Base-by-base conservation (phyloP, 192 early-diverging fungal genomes). In the Coemansia sp. region DNA sequence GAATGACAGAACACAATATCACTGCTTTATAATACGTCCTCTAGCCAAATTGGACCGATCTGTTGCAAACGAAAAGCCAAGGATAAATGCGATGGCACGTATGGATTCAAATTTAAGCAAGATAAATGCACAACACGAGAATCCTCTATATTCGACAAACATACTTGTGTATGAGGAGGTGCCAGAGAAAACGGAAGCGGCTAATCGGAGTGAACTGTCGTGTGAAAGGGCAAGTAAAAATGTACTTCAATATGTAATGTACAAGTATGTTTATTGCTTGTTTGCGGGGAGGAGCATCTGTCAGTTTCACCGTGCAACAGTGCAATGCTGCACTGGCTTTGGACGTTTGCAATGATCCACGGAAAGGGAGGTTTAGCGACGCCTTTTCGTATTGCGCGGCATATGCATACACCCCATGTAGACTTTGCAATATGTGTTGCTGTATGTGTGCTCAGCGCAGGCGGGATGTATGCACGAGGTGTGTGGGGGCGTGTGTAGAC, bases 401-500 rank as follows among this genome's bases (percentile, higher is more conserved):
- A 57, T 4, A 57, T 35, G 17, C n/a, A 57, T 57, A 32, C 17
- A 57, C 17, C 8, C 55, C 34, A 57, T 20, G 34, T 57, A n/a
- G 29, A 36, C 10, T 17, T 36, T 54, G 15, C 8, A 54, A n/a
- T 35, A 33, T 35, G 55, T 3, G n/a, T 19, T 52, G 45, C 25
- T 53, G 50, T 25, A 4, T 57, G 55, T 36, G 15, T 57, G 52
- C 15, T 32, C 32, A 32, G 25, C 52, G 32, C 22, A 32, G 32
- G 25, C 52, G 23, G 25, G 25, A 7, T 34, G 32, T 19, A 36
- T 57, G 55, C 55, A 57, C 34, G 19, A 9, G 11, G 34, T 34
- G 55, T 34, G 55, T n/a, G n/a, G n/a, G 4, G 50, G 25, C 19
- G 25, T 57, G 55, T 57, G 33, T 14, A 57, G 55, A n/a, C 17